A percentile compares a stretch with the other conserved stretches of the same genome.
phyloP scores from a whole-genome alignment of 805 yeast species.

The Myxozyma sirexii region DNA sequence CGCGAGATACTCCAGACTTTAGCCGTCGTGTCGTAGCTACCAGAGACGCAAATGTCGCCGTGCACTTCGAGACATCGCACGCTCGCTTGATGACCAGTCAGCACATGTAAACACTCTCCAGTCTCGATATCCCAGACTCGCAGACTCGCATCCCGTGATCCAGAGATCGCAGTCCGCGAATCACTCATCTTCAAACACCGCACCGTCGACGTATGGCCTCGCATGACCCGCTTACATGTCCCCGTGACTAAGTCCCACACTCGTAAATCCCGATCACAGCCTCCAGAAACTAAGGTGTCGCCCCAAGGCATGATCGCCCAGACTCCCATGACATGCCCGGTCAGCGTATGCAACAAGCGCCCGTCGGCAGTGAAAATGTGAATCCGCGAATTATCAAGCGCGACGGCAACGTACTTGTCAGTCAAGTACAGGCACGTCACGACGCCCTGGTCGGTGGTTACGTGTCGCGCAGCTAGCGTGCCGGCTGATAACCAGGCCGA shows the following conservation, averaged over 20 bases:
- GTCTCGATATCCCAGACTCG: constrained; percentile 95
- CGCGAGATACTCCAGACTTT: constrained; percentile 90
- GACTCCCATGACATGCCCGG: constrained; percentile 97
- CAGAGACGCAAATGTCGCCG: constrained; percentile 80
- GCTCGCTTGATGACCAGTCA: constrained; percentile 68
- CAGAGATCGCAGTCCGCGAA: constrained; percentile 75
- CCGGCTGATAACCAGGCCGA: constrained; percentile 50
- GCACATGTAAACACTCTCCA: constrained; percentile 75
- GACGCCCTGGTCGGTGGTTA: constrained; percentile 43
- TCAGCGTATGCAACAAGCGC: constrained; percentile 72
- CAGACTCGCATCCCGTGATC: constrained; percentile 88
- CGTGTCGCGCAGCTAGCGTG: constrained; percentile 46
- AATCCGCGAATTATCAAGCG: constrained; percentile 50
- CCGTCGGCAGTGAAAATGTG: constrained; percentile 49
- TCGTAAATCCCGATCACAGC: constrained; percentile 94
- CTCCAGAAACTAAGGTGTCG: constrained; percentile 86
- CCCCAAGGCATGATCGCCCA: constrained; percentile 96
- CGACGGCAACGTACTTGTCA: constrained; percentile 45
- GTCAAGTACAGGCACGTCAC: constrained; percentile 47
- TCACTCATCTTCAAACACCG: constrained; percentile 81
- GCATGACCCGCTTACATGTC: constrained; percentile 79
- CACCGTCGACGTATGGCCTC: constrained; percentile 93
- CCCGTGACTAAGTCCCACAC: constrained; percentile 93
- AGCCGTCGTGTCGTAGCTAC: constrained; percentile 85
- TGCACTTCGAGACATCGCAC: constrained; percentile 81